phyloP scores from a whole-genome alignment of 2,329 filamentous ascomycete species.

The Aspergillus flavus region DNA sequence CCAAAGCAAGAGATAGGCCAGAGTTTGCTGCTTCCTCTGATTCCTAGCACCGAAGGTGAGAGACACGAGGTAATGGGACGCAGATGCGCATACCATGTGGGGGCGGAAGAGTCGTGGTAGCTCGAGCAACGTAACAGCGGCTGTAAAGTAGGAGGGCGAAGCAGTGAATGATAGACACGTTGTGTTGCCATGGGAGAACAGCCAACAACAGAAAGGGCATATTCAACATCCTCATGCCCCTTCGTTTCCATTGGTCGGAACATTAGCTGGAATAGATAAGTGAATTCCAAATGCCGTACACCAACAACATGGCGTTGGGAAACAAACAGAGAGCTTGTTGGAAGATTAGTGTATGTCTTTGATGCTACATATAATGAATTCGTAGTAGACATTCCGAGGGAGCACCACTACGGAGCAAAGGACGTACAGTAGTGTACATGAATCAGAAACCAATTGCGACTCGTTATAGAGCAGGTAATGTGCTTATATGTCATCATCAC shows the following conservation, averaged over 20 bases:
- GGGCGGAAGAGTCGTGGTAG: neutral
- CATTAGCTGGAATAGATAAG: neutral
- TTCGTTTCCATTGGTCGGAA: neutral
- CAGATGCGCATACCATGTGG: neutral
- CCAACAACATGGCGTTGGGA: neutral
- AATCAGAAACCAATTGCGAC: neutral
- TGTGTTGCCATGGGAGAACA: neutral
- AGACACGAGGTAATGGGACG: neutral
- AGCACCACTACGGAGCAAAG: neutral
- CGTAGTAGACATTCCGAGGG: neutral
- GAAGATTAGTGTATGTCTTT: neutral
- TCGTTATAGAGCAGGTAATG: neutral
- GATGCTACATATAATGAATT: neutral
- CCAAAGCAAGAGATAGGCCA: neutral
- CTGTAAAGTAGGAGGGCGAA: neutral
- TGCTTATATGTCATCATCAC: conserved; percentile 1
- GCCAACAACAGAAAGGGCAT: neutral
- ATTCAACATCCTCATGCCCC: neutral
- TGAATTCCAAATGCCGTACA: neutral
- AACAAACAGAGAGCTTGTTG: neutral
- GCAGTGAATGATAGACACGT: neutral
- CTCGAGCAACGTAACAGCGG: neutral
- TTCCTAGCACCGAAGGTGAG: neutral
- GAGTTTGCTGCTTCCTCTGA: neutral
- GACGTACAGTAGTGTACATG: neutral